A percentile compares a stretch with the other conserved stretches of the same genome.
Conservation (phyloP, 305 asterid species). For the Petunia hybrid region DNA sequence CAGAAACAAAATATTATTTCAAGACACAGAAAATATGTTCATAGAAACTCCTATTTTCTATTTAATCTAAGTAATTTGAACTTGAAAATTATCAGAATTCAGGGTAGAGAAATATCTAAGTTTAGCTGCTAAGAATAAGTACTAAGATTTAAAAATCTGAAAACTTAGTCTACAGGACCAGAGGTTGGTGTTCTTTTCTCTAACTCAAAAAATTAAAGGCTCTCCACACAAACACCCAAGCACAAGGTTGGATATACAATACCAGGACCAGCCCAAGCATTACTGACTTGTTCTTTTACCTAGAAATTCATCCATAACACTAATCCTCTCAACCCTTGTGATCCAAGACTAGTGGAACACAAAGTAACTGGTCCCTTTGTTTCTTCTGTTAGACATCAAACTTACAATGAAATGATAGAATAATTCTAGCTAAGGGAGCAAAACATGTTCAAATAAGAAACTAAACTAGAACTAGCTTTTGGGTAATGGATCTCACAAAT, state of each 20-base stretch:
- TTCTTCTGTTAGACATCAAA: neutral
- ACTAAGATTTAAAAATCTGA: neutral
- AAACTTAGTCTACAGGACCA: neutral
- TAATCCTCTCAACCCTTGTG: neutral
- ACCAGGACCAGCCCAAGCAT: conserved; percentile 7
- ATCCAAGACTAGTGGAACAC: neutral
- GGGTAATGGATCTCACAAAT: neutral
- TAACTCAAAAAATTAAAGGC: neutral
- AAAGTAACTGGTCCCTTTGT: neutral
- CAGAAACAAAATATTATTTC: neutral
- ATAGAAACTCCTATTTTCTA: neutral
- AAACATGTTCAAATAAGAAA: neutral
- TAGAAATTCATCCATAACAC: conserved; percentile 12
- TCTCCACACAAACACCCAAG: neutral
- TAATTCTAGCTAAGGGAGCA: neutral
- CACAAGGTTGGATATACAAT: neutral
- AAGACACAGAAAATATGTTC: neutral
- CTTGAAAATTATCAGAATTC: neutral
- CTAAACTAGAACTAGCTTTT: neutral
- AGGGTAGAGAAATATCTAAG: neutral
- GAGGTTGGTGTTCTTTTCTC: neutral
- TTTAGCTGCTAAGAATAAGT: neutral
- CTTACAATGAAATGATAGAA: neutral
- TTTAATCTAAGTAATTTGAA: neutral
- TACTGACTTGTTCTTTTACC: neutral